Conservation (phyloP, 225 moss, liverwort and hornwort species). For the Neckera pumila region DNA sequence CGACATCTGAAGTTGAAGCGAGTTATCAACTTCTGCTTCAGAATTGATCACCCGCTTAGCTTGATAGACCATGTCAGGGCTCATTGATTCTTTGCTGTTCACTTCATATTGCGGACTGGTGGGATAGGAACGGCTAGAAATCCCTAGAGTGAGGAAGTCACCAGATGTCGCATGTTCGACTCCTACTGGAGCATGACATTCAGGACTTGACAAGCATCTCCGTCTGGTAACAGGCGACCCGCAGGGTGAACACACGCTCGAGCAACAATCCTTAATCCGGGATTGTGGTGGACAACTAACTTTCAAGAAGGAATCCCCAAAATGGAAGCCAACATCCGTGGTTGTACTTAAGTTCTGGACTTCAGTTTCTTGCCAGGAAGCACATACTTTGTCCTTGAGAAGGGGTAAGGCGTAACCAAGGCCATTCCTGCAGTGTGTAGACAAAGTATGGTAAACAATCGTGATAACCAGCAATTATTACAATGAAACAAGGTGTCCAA, state of each 20-base stretch:
- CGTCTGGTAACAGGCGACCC: constrained; percentile 36
- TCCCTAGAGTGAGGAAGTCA: constrained; percentile 46
- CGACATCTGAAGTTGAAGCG: constrained; percentile 32
- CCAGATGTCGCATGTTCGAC: constrained; percentile 26
- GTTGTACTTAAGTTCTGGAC: constrained; percentile 12
- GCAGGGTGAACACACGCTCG: constrained; percentile 47
- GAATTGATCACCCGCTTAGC: neutral
- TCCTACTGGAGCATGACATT: constrained; percentile 20
- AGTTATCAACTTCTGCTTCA: constrained; percentile 14
- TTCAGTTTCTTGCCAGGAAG: constrained; percentile 59
- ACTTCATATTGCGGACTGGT: constrained; percentile 36
- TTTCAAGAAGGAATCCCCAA: constrained; percentile 21
- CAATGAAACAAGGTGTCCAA: neutral
- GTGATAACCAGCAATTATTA: neutral
- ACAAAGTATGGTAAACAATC: neutral
- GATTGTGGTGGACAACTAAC: constrained; percentile 21
- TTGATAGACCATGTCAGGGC: constrained; percentile 10
- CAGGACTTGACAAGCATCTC: constrained; percentile 39
- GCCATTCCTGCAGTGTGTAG: constrained; percentile 45
- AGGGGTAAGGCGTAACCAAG: constrained; percentile 62
- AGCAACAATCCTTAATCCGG: constrained; percentile 43
- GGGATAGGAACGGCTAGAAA: constrained; percentile 32
- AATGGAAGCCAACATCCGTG: constrained; percentile 18
- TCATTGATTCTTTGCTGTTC: constrained; percentile 35
- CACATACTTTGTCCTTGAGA: constrained; percentile 37